Conservation (phyloP, 148 eudicot species). For the Nepenthes gracilis region DNA sequence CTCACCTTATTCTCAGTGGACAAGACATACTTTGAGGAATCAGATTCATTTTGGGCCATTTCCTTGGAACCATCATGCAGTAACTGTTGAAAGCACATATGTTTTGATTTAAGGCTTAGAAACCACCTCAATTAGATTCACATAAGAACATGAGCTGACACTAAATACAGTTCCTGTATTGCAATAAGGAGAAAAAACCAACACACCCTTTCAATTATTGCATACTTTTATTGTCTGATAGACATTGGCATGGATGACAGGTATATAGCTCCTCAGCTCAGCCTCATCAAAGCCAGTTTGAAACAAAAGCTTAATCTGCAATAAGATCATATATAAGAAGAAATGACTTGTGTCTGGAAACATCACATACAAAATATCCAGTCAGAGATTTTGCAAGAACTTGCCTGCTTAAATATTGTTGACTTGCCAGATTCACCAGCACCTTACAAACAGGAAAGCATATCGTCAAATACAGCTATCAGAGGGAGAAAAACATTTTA, state of each 20-base stretch:
- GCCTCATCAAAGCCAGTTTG: conserved; percentile 87
- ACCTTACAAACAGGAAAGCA: conserved; percentile 27
- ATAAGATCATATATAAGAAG: conserved; percentile 1
- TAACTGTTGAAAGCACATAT: conserved; percentile 34
- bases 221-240: conserved; percentile 98
- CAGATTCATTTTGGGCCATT: conserved; percentile 49
- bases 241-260: conserved; percentile 92
- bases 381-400: conserved; percentile 1
- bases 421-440: conserved; percentile 99
- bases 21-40: conserved; percentile 52
- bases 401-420: conserved; percentile 91
- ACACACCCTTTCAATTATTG: conserved; percentile 72
- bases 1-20: conserved; percentile 65
- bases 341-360: background rate
- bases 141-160: conserved; percentile 4
- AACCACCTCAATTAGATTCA: conserved; percentile 1
- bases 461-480: background rate
- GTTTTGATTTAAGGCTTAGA: background rate
- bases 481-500: background rate
- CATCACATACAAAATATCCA: conserved; percentile 3
- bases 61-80: conserved; percentile 81
- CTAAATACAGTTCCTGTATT: conserved; percentile 6
- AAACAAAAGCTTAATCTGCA: conserved; percentile 86
- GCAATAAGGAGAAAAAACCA: conserved; percentile 34
- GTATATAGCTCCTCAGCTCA: conserved; percentile 63